Base-by-base conservation (phyloP, 495 filamentous ascomycete species). In the Aspergillus bertholletiae region DNA sequence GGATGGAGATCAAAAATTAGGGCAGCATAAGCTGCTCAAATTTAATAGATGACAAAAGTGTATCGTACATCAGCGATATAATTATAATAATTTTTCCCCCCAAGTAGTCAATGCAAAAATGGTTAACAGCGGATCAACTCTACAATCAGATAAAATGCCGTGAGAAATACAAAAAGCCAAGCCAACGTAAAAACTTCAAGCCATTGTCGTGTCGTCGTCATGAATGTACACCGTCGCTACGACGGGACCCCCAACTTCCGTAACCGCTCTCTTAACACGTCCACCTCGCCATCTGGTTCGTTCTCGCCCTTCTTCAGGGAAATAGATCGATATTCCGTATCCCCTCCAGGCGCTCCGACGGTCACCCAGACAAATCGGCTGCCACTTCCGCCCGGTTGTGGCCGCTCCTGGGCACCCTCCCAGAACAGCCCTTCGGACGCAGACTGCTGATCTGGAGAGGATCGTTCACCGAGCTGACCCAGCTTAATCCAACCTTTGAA, bases 291-390 rank as follows among this genome's bases (percentile, higher is more conserved):
- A 13, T 64, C 59, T 49, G 55, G 56, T 12, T 46, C 63, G 17
- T 39, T 39, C 9, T 54, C 44, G 22, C 51, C 63, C 35, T 63
- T 63, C 32, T 73, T 74, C n/a, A 75, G 39, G 39, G 73, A 61
- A 18, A 78, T 62, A 5, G 71, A 73, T 13, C 72, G 71, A 62
- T 80, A 78, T 44, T 75, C 67, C 3, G 74, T 78, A 72, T 96
- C 90, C 2, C 89, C 90, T 57, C 83, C 82, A 45, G 82, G 80
- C 8, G 88, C 87, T 4, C 90, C 90, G 34, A 94, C 88, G 0
- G 85, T 90, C 4, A 89, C 88, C 90, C 90, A 94, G 17, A 91
- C 88, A 49, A 88, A 83, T 70, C 91, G 92, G 44, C 80, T 83
- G 11, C 80, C 78, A 43, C 80, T 76, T 34, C 77, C 74, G n/a